Conservation (phyloP, 768 basidiomycete species). For the Termitomyces sp. region DNA sequence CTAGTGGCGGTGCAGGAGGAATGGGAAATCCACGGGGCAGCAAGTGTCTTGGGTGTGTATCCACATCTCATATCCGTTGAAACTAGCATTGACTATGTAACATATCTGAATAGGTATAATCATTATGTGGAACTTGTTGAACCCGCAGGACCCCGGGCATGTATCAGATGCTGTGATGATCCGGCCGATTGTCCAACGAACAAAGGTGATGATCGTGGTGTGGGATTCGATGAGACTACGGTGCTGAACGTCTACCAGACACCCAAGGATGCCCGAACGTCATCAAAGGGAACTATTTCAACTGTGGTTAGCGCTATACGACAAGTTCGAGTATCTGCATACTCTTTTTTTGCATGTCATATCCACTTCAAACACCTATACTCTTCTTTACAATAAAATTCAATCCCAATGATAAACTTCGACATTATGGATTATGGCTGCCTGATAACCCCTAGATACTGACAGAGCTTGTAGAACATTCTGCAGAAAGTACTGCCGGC, state of each 20-base stretch:
- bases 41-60: conserved; percentile 43
- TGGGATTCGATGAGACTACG: background rate
- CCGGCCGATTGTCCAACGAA: conserved; percentile 50
- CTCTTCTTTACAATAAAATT: no score
- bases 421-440: no score
- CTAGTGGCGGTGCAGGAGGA: conserved; percentile 50
- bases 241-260: conserved; percentile 28
- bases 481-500: no score
- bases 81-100: background rate
- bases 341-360: no score
- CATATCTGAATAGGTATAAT: conserved; percentile 38
- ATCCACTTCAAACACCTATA: no score
- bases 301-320: conserved; percentile 34
- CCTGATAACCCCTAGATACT: no score
- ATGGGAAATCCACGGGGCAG: conserved; percentile 50
- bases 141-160: conserved; percentile 47
- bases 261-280: conserved; percentile 50
- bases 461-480: no score
- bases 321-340: background rate
- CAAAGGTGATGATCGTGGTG: conserved; percentile 30
- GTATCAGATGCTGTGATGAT: conserved; percentile 58
- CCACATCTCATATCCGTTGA: background rate
- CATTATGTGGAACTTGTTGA: conserved; percentile 61
- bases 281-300: conserved; percentile 52
- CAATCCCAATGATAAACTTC: no score